Evolutionary conservation across 2,329 filamentous ascomycete species (phyloP).

Genomic region (Aspergillus ibericus): DNA sequence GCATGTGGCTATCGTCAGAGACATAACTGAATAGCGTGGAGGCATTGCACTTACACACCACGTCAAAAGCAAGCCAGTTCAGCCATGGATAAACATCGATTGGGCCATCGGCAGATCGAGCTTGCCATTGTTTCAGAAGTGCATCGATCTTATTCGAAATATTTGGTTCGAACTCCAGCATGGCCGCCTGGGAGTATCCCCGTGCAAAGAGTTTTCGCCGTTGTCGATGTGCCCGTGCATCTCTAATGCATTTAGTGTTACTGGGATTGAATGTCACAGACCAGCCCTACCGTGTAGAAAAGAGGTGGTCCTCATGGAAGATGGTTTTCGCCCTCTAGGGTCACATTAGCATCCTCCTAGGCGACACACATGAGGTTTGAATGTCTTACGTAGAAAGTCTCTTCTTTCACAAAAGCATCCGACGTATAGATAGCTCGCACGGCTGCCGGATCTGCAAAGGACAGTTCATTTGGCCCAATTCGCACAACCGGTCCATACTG

Average conservation of each 20-base stretch:
- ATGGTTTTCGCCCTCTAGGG: not conserved
- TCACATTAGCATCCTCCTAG: not conserved
- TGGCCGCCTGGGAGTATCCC: not conserved
- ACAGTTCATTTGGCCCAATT: not conserved
- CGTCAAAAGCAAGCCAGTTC: not conserved
- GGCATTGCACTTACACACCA: not conserved
- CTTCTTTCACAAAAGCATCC: not conserved
- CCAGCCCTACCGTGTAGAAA: not conserved
- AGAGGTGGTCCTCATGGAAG: not conserved
- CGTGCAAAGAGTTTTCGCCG: not conserved
- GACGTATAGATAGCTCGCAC: not conserved
- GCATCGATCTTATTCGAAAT: not conserved
- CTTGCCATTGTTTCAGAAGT: not conserved
- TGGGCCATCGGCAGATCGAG: not conserved
- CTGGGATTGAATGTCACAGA: not conserved
- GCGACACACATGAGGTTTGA: not conserved
- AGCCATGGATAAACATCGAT: constrained; percentile 2
- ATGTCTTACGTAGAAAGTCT: not conserved
- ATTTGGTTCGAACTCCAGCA: not conserved
- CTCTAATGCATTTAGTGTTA: not conserved
- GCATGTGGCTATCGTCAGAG: not conserved
- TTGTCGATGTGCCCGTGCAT: not conserved
- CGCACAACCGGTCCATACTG: not conserved
- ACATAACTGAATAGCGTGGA: not conserved
- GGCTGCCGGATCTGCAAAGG: not conserved